phyloP scores from a whole-genome alignment of 352 stramenopile species.

The Albugo laibachii region DNA sequence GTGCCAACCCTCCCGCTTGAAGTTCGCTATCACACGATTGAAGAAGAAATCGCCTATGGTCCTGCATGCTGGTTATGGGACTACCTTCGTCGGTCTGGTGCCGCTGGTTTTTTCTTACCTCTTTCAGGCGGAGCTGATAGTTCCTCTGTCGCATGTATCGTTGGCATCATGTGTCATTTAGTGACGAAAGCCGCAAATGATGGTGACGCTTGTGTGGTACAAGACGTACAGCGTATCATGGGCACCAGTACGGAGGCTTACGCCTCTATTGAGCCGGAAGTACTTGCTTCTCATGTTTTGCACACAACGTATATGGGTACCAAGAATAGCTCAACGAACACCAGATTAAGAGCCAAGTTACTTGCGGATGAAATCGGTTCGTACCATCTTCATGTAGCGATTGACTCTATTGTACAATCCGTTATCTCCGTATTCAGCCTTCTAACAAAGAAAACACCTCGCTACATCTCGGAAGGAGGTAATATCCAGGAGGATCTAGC shows the following conservation, averaged over 20 bases:
- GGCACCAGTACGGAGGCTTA: constrained; percentile 32
- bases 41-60: constrained; percentile 95
- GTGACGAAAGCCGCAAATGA: constrained; percentile 73
- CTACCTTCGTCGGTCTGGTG: constrained; percentile 85
- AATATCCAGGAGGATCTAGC: constrained; percentile 89
- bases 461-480: constrained; percentile 78
- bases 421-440: constrained; percentile 59
- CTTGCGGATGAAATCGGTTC: constrained; percentile 85
- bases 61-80: constrained; percentile 98
- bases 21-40: constrained; percentile 67
- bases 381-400: constrained; percentile 91
- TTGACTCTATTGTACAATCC: constrained; percentile 89
- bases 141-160: constrained; percentile 90
- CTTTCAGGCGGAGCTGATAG: constrained; percentile 94
- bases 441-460: constrained; percentile 78
- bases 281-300: constrained; percentile 85
- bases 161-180: constrained; percentile 95
- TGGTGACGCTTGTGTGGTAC: constrained; percentile 55
- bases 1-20: constrained; percentile 27
- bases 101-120: constrained; percentile 88
- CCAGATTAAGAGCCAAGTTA: constrained; percentile 71
- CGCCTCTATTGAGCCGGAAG: constrained; percentile 42
- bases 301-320: constrained; percentile 98
- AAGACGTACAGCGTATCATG: constrained; percentile 74
- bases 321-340: constrained; percentile 85